Base-by-base conservation (phyloP, 139 green algal species). In the Coccomyxa sp. region DNA sequence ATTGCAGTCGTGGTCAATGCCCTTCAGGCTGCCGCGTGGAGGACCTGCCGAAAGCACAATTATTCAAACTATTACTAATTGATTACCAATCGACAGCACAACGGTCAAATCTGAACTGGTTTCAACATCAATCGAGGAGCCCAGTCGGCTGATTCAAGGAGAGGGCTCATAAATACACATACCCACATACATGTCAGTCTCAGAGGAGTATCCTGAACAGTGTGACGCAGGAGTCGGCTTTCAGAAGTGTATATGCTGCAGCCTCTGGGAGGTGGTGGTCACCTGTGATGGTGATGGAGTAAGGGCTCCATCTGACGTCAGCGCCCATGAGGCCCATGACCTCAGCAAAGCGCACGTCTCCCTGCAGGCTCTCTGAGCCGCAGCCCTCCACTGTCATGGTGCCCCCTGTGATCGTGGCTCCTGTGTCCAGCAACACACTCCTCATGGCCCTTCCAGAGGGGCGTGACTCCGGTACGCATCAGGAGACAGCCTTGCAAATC, bases 281-380 rank as follows among this genome's bases (percentile, higher is more conserved):
- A 71, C 96, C 95, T 31, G 94, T 98, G 84, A 99, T 93, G 28
- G 88, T 98, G 89, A 99, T 97, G 57, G 88, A 92, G 92, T 98
- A 95, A 74, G 94, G 92, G 9, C 85, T 84, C 95, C 95, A 99
- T 85, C 96, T 87, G 76, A 99, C 95, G 75, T 93, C 91, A 51
- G 95, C 95, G 11, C 97, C 97, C 97, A 99, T 98, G 23, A 95
- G 88, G n/a, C 90, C 97, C 94, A 99, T 96, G 75, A 98, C 95
- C 81, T 95, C 84, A 25, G 96, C 96, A 90, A 98, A 99, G 18
- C 94, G 91, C 77, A 97, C 94, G 82, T 99, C 96, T 14, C 96
- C 96, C 86, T 93, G 86, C 87, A 99, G 82, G 82, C 88, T 95
- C 51, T 98, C 94, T 25, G 86, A 93, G 77, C 97, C 97, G 85